A percentile compares a stretch with the other conserved stretches of the same genome.
phyloP scores from a whole-genome alignment of 2,329 filamentous ascomycete genomes.

The Ambrosiella xylebori region DNA sequence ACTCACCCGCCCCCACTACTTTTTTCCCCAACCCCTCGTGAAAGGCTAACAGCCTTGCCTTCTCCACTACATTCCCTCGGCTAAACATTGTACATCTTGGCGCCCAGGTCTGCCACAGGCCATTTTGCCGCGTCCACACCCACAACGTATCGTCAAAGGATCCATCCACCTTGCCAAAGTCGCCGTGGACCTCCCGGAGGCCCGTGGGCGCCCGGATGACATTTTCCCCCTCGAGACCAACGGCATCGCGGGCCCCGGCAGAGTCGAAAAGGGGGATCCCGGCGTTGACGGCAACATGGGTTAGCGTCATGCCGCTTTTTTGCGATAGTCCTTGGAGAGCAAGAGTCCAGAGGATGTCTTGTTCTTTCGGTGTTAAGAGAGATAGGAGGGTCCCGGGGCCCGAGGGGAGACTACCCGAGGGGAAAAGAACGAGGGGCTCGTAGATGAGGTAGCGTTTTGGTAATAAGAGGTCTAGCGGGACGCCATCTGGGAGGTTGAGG shows the following conservation, averaged over 20 bases:
- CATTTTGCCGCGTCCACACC: conserved; percentile 62
- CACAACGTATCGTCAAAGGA: conserved; percentile 55
- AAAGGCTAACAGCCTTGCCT: conserved; percentile 52
- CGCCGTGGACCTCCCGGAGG: conserved; percentile 52
- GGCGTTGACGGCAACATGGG: conserved; percentile 43
- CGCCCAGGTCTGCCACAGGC: conserved; percentile 71
- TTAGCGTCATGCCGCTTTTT: conserved; percentile 26
- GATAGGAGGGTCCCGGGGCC: conserved; percentile 25
- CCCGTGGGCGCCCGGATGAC: conserved; percentile 55
- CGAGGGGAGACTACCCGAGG: conserved; percentile 37
- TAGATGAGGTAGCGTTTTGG: conserved; percentile 37
- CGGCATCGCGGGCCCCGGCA: conserved; percentile 10
- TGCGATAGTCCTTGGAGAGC: conserved; percentile 31
- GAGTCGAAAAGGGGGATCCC: conserved; percentile 32
- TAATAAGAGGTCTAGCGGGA: neutral
- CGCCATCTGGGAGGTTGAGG: neutral
- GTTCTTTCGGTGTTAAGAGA: conserved; percentile 15
- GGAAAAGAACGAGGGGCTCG: conserved; percentile 42
- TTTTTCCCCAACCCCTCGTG: conserved; percentile 15
- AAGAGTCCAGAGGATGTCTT: conserved; percentile 27
- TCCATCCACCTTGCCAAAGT: conserved; percentile 39
- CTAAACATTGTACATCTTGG: conserved; percentile 90
- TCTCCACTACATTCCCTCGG: conserved; percentile 78
- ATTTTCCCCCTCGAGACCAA: conserved; percentile 33
- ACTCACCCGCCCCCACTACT: neutral